Conservation (phyloP, 2,329 filamentous ascomycete species). For the Claviceps monticola region DNA sequence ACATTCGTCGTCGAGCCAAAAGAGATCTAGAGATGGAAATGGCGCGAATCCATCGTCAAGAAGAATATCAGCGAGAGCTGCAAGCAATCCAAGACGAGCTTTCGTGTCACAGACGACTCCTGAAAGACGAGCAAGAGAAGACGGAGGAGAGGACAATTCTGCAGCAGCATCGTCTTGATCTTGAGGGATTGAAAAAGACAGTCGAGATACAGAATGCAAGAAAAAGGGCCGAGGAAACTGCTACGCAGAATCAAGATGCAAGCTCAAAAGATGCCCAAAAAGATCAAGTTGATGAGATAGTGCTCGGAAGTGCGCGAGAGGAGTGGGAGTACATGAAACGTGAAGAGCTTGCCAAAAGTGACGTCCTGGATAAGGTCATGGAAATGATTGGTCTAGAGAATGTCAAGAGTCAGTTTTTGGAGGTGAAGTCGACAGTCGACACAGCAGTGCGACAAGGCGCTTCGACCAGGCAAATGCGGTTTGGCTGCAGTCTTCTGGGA, state of each 20-base stretch:
- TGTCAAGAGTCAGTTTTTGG: conserved; percentile 50
- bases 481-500: conserved; percentile 49
- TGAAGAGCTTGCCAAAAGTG: conserved; percentile 31
- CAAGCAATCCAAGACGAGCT: conserved; percentile 40
- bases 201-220: conserved; percentile 7
- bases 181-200: conserved; percentile 25
- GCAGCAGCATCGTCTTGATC: conserved; percentile 30
- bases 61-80: conserved; percentile 29
- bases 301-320: conserved; percentile 19
- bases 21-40: conserved; percentile 38
- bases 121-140: neutral
- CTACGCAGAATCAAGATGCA: neutral
- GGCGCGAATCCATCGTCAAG: conserved; percentile 28
- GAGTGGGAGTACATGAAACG: conserved; percentile 53
- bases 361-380: conserved; percentile 50
- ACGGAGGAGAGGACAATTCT: neutral
- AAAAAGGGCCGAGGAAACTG: neutral
- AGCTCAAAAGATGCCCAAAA: neutral
- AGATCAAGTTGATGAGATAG: no score
- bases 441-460: conserved; percentile 41
- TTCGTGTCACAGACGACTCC: conserved; percentile 24
- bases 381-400: conserved; percentile 55
- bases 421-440: conserved; percentile 50
- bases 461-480: conserved; percentile 42
- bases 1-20: conserved; percentile 26